A percentile compares a stretch with the other conserved stretches of the same genome.
Evolutionary conservation across 2,329 filamentous ascomycete genomes (phyloP).

Genomic region (Ramularia endophylla): DNA sequence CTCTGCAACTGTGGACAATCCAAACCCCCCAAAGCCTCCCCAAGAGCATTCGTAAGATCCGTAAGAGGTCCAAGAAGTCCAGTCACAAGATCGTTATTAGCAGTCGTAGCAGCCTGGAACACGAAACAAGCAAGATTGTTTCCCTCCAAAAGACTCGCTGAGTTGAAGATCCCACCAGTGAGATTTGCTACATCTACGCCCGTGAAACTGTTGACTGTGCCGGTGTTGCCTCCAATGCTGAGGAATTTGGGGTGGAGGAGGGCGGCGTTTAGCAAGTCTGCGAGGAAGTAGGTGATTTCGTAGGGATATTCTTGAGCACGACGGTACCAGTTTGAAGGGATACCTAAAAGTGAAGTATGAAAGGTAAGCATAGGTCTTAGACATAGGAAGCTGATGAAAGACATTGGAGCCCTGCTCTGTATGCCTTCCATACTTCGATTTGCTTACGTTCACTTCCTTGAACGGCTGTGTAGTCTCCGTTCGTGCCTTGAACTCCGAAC

Average conservation of each 20-base stretch:
- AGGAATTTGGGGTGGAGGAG: constrained; percentile 28
- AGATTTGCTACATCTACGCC: constrained; percentile 20
- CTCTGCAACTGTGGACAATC: constrained; percentile 24
- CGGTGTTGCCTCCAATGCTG: constrained; percentile 29
- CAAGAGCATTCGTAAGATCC: constrained; percentile 3
- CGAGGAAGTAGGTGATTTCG: constrained; percentile 27
- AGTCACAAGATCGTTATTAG: constrained; percentile 25
- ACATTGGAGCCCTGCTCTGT: too few species aligned
- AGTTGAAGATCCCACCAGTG: constrained; percentile 25
- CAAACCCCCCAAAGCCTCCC: constrained; percentile 13
- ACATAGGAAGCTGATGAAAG: too few species aligned
- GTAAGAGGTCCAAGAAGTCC: constrained; percentile 11
- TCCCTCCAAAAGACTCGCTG: constrained; percentile 20
- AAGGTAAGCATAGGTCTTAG: too few species aligned
- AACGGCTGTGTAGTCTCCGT: constrained; percentile 11
- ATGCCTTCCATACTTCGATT: too few species aligned
- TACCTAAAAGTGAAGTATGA: too few species aligned
- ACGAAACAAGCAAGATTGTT: constrained; percentile 36
- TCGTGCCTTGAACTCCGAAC: constrained; percentile 19
- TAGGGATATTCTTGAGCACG: constrained; percentile 26
- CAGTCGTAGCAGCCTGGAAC: constrained; percentile 27
- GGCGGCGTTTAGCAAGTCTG: constrained; percentile 19
- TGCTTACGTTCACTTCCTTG: constrained; percentile 17
- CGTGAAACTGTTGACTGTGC: constrained; percentile 20
- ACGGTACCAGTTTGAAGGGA: constrained; percentile 28